Percentiles rank a stretch among this genome's conserved stretches.
Evolutionary conservation across 371 early-diverging fungal genomes (phyloP).

Genomic region (Mortierella sp.): DNA sequence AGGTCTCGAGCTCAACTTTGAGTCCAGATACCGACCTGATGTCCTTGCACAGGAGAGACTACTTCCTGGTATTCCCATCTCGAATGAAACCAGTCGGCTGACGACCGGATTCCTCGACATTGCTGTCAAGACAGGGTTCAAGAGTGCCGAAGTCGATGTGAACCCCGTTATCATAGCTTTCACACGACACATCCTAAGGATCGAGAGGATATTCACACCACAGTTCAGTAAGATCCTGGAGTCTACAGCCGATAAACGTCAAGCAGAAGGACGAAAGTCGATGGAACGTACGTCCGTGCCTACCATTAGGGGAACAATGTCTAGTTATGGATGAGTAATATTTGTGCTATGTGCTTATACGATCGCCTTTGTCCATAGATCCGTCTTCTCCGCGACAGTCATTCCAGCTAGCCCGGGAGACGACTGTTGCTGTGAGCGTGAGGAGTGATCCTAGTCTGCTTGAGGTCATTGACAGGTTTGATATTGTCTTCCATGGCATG

Average conservation of each 20-base stretch:
- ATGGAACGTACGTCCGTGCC: slow-evolving; percentile 29
- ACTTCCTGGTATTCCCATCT: slow-evolving; percentile 20
- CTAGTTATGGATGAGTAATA: too few species aligned
- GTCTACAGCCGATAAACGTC: slow-evolving; percentile 47
- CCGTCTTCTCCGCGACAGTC: slow-evolving; percentile 51
- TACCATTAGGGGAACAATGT: too few species aligned
- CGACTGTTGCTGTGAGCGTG: neutral
- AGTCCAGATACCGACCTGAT: slow-evolving; percentile 45
- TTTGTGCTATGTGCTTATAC: too few species aligned
- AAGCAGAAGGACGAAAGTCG: slow-evolving; percentile 21
- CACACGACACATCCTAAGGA: slow-evolving; percentile 75
- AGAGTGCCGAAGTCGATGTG: slow-evolving; percentile 60
- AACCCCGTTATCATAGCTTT: slow-evolving; percentile 81
- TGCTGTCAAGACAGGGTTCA: slow-evolving; percentile 60
- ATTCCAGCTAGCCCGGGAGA: slow-evolving; percentile 34
- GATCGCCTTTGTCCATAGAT: slow-evolving; percentile 22
- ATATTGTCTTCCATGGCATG: slow-evolving; percentile 54
- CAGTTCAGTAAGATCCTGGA: slow-evolving; percentile 58
- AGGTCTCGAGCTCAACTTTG: slow-evolving; percentile 40
- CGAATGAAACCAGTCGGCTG: slow-evolving; percentile 36
- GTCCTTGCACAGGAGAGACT: slow-evolving; percentile 26
- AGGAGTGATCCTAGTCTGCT: slow-evolving; percentile 16
- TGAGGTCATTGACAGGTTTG: slow-evolving; percentile 37
- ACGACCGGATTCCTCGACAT: slow-evolving; percentile 66
- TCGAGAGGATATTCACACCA: slow-evolving; percentile 76